Conservation (phyloP, 768 basidiomycete genomes). For the Podaxis sp. region DNA sequence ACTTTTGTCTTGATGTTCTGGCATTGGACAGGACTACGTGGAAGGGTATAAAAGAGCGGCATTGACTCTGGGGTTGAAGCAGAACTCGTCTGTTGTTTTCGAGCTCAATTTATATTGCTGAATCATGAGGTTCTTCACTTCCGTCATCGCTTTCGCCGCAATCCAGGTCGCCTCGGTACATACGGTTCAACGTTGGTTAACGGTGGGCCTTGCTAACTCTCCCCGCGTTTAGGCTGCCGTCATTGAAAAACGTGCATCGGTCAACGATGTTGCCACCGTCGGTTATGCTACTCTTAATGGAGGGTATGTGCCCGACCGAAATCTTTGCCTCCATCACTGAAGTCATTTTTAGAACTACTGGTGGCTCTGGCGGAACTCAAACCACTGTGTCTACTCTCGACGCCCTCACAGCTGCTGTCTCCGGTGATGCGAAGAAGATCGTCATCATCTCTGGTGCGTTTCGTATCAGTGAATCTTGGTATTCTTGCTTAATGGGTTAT, state of each 20-base stretch:
- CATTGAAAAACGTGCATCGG: conserved; percentile 32
- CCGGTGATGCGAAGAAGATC: conserved; percentile 39
- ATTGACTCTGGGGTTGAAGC: neutral
- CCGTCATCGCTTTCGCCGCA: conserved; percentile 29
- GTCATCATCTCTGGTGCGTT: conserved; percentile 40
- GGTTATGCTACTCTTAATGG: conserved; percentile 39
- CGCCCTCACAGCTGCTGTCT: conserved; percentile 39
- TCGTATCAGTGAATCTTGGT: neutral
- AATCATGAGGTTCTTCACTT: conserved; percentile 33
- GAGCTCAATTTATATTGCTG: neutral
- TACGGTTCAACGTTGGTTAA: neutral
- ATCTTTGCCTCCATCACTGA: neutral
- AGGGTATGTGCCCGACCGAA: conserved; percentile 25
- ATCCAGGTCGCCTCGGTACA: conserved; percentile 28
- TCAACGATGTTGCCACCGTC: conserved; percentile 34
- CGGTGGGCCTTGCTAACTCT: neutral
- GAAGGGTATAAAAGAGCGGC: conserved; percentile 9
- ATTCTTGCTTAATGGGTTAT: neutral
- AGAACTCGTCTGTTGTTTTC: conserved; percentile 5
- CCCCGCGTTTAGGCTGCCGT: neutral
- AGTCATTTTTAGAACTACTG: conserved; percentile 32
- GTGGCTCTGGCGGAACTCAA: conserved; percentile 40
- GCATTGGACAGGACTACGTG: neutral
- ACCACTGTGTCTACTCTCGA: conserved; percentile 43
- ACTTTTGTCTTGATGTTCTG: neutral